These are phyloP conservation scores for Annulohypoxylon maeteangense DNA, from an alignment of 495 filamentous ascomycete species.

Conservation along the genomic window DNA sequence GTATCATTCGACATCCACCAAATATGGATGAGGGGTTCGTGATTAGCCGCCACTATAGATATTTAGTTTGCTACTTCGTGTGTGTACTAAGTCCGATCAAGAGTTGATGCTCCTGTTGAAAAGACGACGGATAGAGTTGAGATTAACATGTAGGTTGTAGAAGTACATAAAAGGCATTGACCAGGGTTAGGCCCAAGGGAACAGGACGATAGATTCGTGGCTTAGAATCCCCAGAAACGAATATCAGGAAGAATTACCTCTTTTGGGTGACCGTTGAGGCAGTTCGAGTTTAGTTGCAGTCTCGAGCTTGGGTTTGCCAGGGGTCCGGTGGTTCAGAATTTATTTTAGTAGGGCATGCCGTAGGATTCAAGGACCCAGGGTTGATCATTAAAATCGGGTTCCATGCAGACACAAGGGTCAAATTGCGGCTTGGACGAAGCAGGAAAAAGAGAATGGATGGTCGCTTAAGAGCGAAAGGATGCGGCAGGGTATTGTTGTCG, in stretches of 20 bases:
- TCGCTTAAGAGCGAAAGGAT: constrained; percentile 20
- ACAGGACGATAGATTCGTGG: background rate
- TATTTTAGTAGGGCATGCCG: constrained; percentile 18
- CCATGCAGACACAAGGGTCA: constrained; percentile 36
- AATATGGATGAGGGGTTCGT: constrained; percentile 3
- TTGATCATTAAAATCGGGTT: constrained; percentile 23
- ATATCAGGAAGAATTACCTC: constrained; percentile 21
- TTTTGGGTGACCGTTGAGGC: constrained; percentile 36
- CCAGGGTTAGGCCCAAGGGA: constrained; percentile 3
- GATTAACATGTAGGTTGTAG: background rate
- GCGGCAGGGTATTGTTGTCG: constrained; percentile 28
- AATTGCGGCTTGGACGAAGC: constrained; percentile 17
- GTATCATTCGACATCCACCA: background rate
- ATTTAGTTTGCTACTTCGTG: background rate
- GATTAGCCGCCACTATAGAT: background rate
- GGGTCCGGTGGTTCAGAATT: constrained; percentile 30
- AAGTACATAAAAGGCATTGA: background rate
- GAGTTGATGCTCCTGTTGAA: background rate
- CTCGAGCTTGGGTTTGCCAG: constrained; percentile 23
- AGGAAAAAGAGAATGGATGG: constrained; percentile 18
- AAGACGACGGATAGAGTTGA: background rate
- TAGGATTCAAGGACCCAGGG: constrained; percentile 29
- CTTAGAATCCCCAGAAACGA: constrained; percentile 18
- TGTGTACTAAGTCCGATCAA: background rate
- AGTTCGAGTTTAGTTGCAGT: constrained; percentile 38